Evolutionary conservation across 768 basidiomycete species (phyloP).

Genomic region (Serendipita sp.): DNA sequence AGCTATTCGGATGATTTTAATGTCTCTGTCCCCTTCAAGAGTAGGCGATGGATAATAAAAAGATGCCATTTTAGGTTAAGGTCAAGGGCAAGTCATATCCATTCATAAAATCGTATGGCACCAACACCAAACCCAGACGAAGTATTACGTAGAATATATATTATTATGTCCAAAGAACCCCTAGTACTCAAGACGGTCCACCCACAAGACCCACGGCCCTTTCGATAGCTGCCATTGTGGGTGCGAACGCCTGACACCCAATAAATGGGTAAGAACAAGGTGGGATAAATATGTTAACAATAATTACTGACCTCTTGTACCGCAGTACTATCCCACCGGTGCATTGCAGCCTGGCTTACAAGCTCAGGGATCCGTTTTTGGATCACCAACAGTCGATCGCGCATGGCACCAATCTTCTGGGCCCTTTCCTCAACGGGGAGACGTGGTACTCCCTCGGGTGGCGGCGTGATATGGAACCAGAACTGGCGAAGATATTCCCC

Average conservation of each 20-base stretch:
- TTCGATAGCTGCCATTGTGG: conserved; percentile 53
- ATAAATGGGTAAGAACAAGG: background rate
- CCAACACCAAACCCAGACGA: background rate
- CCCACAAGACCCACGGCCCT: conserved; percentile 42
- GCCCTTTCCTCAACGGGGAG: conserved; percentile 37
- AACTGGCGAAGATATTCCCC: conserved; percentile 95
- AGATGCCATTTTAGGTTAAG: background rate
- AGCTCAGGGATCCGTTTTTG: conserved; percentile 69
- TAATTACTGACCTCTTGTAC: conserved; percentile 46
- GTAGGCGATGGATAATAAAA: background rate
- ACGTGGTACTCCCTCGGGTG: conserved; percentile 38
- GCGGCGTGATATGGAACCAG: conserved; percentile 78
- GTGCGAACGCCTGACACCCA: conserved; percentile 50
- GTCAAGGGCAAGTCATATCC: background rate
- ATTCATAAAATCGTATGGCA: background rate
- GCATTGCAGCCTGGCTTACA: conserved; percentile 41
- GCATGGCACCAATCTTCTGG: conserved; percentile 76
- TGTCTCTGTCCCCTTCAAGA: background rate
- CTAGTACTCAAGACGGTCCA: background rate
- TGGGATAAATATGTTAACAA: background rate
- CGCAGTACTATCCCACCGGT: conserved; percentile 43
- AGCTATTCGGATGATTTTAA: background rate
- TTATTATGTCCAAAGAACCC: background rate
- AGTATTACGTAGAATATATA: background rate
- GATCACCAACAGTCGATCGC: conserved; percentile 60